Percentiles rank a stretch among this genome's conserved stretches.
phyloP scores from a whole-genome alignment of 2,329 filamentous ascomycete genomes.

The Beauveria sp. region DNA sequence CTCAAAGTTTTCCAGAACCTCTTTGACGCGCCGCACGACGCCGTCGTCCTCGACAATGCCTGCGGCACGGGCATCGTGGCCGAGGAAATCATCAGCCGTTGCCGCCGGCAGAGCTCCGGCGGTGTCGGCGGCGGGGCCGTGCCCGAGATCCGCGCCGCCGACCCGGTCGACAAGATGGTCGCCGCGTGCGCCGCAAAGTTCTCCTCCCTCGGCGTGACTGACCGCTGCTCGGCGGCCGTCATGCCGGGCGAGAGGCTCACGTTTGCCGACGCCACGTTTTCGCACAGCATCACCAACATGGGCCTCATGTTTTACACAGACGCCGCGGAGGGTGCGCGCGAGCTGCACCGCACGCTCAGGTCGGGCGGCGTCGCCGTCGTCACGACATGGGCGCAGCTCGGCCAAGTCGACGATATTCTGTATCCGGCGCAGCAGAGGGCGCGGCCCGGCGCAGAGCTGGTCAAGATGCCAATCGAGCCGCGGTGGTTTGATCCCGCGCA shows the following conservation, averaged over 20 bases:
- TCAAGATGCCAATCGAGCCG: conserved; percentile 12
- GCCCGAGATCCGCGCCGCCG: conserved; percentile 15
- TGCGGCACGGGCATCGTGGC: conserved; percentile 20
- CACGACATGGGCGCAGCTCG: conserved; percentile 21
- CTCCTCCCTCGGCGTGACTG: conserved; percentile 6
- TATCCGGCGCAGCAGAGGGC: conserved; percentile 11
- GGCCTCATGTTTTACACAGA: conserved; percentile 28
- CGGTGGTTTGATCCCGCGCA: conserved; percentile 10
- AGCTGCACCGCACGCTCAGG: conserved; percentile 30
- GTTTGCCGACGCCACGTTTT: conserved; percentile 25
- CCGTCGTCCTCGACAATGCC: conserved; percentile 21
- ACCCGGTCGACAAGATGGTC: conserved; percentile 17
- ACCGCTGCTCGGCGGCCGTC: not conserved
- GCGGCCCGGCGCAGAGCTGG: conserved; percentile 11
- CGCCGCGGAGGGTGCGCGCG: conserved; percentile 24
- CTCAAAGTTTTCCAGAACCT: not conserved
- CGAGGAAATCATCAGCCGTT: conserved; percentile 15
- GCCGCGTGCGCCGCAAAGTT: conserved; percentile 14
- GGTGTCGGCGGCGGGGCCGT: not conserved
- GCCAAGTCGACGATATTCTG: conserved; percentile 13
- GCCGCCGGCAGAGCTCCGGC: not conserved
- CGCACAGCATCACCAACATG: conserved; percentile 30
- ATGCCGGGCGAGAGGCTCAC: conserved; percentile 19
- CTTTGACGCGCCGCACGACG: not conserved
- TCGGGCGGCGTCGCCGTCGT: conserved; percentile 29